Evolutionary conservation across 805 yeast genomes (phyloP).

Genomic region (Jamesozyma lodderae): DNA sequence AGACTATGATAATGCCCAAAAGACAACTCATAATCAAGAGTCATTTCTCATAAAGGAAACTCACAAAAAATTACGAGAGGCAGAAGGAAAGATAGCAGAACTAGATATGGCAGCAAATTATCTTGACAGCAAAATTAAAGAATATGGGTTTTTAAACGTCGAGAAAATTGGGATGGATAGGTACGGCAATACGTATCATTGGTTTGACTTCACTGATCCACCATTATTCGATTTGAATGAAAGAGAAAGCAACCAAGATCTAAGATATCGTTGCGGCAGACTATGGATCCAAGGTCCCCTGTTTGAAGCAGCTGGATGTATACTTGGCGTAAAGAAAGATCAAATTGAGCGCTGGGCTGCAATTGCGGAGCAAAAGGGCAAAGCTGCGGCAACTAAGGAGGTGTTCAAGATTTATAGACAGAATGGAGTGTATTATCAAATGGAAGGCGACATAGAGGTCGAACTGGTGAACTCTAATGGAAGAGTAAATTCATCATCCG

Average conservation of each 20-base stretch:
- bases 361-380: conserved; percentile 12
- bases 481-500: conserved; percentile 4
- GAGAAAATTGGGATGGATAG: conserved; percentile 72
- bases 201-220: conserved; percentile 69
- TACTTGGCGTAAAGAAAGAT: conserved; percentile 24
- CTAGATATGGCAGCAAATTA: background rate
- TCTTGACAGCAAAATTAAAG: conserved; percentile 16
- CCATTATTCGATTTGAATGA: background rate
- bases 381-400: conserved; percentile 17
- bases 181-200: conserved; percentile 81
- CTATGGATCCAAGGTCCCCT: conserved; percentile 89
- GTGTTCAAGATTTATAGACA: conserved; percentile 17
- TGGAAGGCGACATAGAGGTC: conserved; percentile 12
- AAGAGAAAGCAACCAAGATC: conserved; percentile 36
- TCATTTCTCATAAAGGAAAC: conserved; percentile 1
- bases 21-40: background rate
- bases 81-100: conserved; percentile 6
- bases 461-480: conserved; percentile 18
- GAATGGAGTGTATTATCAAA: conserved; percentile 13
- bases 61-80: background rate
- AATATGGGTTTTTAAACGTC: conserved; percentile 5
- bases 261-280: conserved; percentile 37
- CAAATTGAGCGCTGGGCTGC: conserved; percentile 25
- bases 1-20: background rate
- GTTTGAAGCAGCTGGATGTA: conserved; percentile 35